These are phyloP conservation scores for Brasenia schreberi DNA, from an alignment of 164 flowering plant genomes.

Conservation along the genomic window DNA sequence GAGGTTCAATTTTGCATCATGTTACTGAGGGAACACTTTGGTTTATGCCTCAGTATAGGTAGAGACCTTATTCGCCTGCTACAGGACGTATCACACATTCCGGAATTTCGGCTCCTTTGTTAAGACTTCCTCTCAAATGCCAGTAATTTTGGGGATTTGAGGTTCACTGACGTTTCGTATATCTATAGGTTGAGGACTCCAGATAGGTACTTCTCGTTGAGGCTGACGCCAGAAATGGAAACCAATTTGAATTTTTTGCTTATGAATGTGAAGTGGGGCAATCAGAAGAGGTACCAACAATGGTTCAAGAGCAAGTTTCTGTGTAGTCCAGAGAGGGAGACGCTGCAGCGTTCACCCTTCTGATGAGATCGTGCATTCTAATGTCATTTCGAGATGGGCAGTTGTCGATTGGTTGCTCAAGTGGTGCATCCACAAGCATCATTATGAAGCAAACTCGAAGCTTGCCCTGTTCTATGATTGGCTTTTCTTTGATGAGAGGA, in stretches of 20 bases:
- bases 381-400: constrained; percentile 82
- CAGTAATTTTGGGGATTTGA: constrained; percentile 23
- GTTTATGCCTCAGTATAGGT: constrained; percentile 58
- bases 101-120: constrained; percentile 60
- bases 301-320: constrained; percentile 82
- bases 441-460: constrained; percentile 51
- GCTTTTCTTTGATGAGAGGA: constrained; percentile 72
- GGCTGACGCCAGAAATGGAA: constrained; percentile 83
- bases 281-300: constrained; percentile 53
- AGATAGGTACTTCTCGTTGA: constrained; percentile 46
- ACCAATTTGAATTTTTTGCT: constrained; percentile 68
- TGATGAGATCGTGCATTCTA: constrained; percentile 65
- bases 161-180: constrained; percentile 52
- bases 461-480: constrained; percentile 89
- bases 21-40: constrained; percentile 51
- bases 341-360: constrained; percentile 78
- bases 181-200: constrained; percentile 48
- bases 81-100: constrained; percentile 56
- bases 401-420: constrained; percentile 84
- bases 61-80: constrained; percentile 67
- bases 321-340: constrained; percentile 35
- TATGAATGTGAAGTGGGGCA: constrained; percentile 62
- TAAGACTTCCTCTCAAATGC: constrained; percentile 54
- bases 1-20: constrained; percentile 69
- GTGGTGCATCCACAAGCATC: constrained; percentile 34